Conservation (phyloP, 140 eudicot genomes). For the Oenanthe javanica region DNA sequence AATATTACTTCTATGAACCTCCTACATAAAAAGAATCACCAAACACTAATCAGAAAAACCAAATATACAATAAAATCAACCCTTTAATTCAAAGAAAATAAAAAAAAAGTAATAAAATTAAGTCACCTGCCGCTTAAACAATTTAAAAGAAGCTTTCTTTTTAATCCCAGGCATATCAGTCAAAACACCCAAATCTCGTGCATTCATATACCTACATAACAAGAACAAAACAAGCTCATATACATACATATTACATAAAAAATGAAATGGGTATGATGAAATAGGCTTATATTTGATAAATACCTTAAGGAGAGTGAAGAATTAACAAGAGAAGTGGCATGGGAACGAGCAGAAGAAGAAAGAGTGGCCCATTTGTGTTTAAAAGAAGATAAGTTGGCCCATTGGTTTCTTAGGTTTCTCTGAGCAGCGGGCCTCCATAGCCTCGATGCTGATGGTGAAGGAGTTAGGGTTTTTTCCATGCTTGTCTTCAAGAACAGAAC, state of each 20-base stretch:
- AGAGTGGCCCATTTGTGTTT: slow-evolving; percentile 50
- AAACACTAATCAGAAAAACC: background rate
- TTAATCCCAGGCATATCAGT: slow-evolving; percentile 66
- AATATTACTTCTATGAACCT: slow-evolving; percentile 43
- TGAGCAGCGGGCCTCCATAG: slow-evolving; percentile 93
- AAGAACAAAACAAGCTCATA: background rate
- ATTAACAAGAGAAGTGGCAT: slow-evolving; percentile 72
- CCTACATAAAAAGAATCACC: slow-evolving; percentile 33
- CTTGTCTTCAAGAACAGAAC: no score
- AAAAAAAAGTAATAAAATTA: no score
- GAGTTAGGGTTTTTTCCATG: no score
- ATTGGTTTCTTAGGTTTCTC: slow-evolving; percentile 77
- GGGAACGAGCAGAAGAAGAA: slow-evolving; percentile 55
- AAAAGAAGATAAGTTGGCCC: slow-evolving; percentile 55
- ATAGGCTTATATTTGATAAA: background rate
- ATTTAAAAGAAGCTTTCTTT: slow-evolving; percentile 55
- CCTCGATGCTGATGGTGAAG: slow-evolving; percentile 15
- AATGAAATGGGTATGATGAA: background rate
- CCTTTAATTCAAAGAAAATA: no score
- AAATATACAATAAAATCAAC: background rate
- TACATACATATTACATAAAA: background rate
- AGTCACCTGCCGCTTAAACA: slow-evolving; percentile 70
- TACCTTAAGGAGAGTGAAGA: slow-evolving; percentile 67
- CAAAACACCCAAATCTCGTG: slow-evolving; percentile 72
- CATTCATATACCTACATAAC: slow-evolving; percentile 61